A percentile compares a stretch with the other conserved stretches of the same genome.
Evolutionary conservation across 371 early-diverging fungal genomes (phyloP).

Genomic region (Syncephalastrum contaminatum): DNA sequence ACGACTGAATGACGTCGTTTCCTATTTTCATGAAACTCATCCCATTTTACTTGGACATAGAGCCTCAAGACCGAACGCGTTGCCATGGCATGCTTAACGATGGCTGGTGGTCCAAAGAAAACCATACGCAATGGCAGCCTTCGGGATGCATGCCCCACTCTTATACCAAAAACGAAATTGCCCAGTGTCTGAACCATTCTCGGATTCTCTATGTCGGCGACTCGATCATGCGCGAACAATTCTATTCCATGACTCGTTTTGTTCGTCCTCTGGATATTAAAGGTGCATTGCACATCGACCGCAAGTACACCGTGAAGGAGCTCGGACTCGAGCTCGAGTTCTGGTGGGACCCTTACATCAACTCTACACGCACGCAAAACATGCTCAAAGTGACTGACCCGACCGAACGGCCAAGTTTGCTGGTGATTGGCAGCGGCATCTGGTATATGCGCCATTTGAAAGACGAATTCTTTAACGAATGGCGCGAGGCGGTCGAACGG

Average conservation of each 20-base stretch:
- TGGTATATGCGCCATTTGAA: conserved; percentile 58
- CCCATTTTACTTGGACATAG: conserved; percentile 2
- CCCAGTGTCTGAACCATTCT: conserved; percentile 43
- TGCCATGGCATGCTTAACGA: conserved; percentile 49
- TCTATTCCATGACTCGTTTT: conserved; percentile 47
- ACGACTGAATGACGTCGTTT: no score
- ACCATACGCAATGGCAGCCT: conserved; percentile 55
- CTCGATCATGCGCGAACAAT: conserved; percentile 63
- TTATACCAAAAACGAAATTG: conserved; percentile 41
- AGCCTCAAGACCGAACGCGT: conserved; percentile 18
- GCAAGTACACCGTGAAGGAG: conserved; percentile 22
- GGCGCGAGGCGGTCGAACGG: conserved; percentile 48
- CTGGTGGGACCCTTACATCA: conserved; percentile 70
- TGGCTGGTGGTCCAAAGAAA: conserved; percentile 44
- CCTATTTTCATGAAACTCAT: no score
- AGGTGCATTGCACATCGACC: conserved; percentile 40
- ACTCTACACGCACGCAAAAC: conserved; percentile 41
- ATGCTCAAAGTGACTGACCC: conserved; percentile 26
- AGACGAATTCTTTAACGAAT: conserved; percentile 35
- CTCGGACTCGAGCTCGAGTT: conserved; percentile 47
- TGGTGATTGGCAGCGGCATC: conserved; percentile 57
- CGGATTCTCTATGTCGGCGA: conserved; percentile 66
- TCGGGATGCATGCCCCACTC: conserved; percentile 57
- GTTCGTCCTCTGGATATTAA: conserved; percentile 29
- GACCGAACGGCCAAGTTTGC: conserved; percentile 36